Evolutionary conservation across 164 flowering plant genomes (phyloP), one percentile per base, ranked within the genome.

Genomic region (Stephania cephalantha): DNA sequence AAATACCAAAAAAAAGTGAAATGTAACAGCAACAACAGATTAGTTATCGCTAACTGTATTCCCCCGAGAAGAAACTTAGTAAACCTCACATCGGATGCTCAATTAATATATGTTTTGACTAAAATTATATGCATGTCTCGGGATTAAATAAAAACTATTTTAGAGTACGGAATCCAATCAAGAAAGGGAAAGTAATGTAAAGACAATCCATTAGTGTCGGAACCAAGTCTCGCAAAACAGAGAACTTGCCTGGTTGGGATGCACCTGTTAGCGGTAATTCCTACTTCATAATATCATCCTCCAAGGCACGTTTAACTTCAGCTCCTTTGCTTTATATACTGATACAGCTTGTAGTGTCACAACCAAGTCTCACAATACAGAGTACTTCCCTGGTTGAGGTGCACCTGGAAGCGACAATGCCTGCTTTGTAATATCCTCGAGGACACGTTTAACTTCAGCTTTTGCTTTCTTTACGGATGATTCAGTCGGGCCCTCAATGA

Each of bases 401-500:
- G 91, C 88, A 77, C 93, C 94, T 0, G 99, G 97, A 69, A 93
- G 89, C 17, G 90, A 85, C 8, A 86, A 70, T 58, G 89, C 83
- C 75, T 90, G 94, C 61, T 80, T 84, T 7, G 98, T 89, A 25
- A 88, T 84, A 72, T 93, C 99, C 86, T 95, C 98, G 80, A 95
- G 75, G 45, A 90, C 94, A 66, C 91, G 90, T 80, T 93, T 95
- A 55, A 95, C 80, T 78, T 95, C 93, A 31, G 90, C 83, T 85
- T 91, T 95, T 6, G 98, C 98, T 61, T 85, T 88, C 85, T 93
- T 93, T 18, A 93, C 99, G 66, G 99, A 91, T 71, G 84, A 84
- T 73, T 95, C 98, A 30, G 90, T 86, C 11, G 96, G 94, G 45
- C 98, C 98, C 80, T 93, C 99, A 78, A 95, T 93, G 78, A 90